Evolutionary conservation across 2,329 filamentous ascomycete genomes (phyloP), one percentile per base, ranked within the genome.

Genomic region (Xylariaceae sp.): DNA sequence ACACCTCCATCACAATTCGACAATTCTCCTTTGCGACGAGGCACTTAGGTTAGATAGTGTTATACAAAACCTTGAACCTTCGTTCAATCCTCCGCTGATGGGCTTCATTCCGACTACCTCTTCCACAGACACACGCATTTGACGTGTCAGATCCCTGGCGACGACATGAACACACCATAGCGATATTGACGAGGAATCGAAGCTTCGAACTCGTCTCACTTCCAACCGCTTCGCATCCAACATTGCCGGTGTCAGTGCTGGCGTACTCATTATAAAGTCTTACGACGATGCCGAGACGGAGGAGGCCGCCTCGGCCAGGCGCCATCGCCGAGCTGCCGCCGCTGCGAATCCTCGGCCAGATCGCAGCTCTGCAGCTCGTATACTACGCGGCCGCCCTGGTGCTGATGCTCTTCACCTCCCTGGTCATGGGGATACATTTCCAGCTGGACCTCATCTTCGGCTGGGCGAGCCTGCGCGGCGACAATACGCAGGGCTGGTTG

Each of bases 401-500:
- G 9, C 63, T 79, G 29, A 69, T 76, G 57, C 62, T 78, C 41
- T 81, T 81, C 60, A 75, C 72, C 8, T 63, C 73, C 9, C 69
- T 80, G 27, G 73, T 79, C 14, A 68, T 73, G n/a, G 78, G 78
- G 21, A 64, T 68, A 18, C 55, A 63, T 2, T 80, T 81, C 53
- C 66, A 62, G 38, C 49, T 72, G 6, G 69, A 74, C 49, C 59
- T 80, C 43, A 60, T 81, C 11, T 71, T 81, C 41, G 73, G 74
- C 39, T 80, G 76, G 75, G 64, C 68, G 24, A 60, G 64, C n/a
- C 63, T 81, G 42, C 69, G 76, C 46, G 77, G 74, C 26, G 77
- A 81, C 61, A 80, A 72, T 13, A 78, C 76, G 8, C 70, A 76
- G 48, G 77, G 77, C 8, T 81, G 75, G 74, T 57, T 81, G 46